A percentile compares a stretch with the other conserved stretches of the same genome.
Conservation (phyloP, 2,329 filamentous ascomycete genomes). For the Microdochium nivale region DNA sequence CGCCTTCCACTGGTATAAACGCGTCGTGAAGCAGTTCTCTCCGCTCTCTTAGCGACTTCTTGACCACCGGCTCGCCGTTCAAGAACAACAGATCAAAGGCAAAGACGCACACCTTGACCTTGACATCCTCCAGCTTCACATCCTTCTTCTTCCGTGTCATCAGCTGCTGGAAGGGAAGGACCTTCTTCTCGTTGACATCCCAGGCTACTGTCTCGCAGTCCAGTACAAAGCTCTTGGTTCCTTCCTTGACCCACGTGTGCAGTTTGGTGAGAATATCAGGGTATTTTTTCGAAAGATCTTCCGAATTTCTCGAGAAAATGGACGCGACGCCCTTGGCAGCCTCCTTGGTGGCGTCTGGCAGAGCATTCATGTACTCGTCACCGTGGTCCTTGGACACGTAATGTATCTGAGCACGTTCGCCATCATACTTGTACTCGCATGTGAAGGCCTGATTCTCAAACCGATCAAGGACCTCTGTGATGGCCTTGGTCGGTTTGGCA, state of each 20-base stretch:
- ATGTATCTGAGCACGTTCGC: slow-evolving; percentile 96
- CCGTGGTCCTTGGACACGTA: slow-evolving; percentile 79
- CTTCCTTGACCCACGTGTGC: slow-evolving; percentile 78
- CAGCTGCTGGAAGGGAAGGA: slow-evolving; percentile 91
- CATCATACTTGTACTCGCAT: slow-evolving; percentile 98
- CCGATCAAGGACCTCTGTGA: slow-evolving; percentile 92
- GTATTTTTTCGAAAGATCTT: slow-evolving; percentile 95
- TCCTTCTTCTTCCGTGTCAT: slow-evolving; percentile 99
- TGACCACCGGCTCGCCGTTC: slow-evolving; percentile 83
- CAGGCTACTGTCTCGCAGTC: slow-evolving; percentile 97
- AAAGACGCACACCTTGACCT: slow-evolving; percentile 94
- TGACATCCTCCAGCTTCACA: slow-evolving; percentile 90
- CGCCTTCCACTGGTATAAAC: slow-evolving; percentile 73
- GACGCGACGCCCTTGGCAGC: slow-evolving; percentile 68
- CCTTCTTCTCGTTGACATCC: slow-evolving; percentile 92
- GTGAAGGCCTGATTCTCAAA: slow-evolving; percentile 95
- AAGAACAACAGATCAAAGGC: slow-evolving; percentile 92
- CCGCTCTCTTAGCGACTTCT: slow-evolving; percentile 77
- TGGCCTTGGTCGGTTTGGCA: slow-evolving; percentile 95
- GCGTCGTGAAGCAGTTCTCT: slow-evolving; percentile 65
- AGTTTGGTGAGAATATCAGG: slow-evolving; percentile 89
- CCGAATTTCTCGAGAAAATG: slow-evolving; percentile 95
- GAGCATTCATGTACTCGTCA: slow-evolving; percentile 56
- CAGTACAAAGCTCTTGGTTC: slow-evolving; percentile 91
- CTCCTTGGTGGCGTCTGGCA: slow-evolving; percentile 54